Base-by-base conservation (phyloP, 2,329 filamentous ascomycete species). In the Huntiella savannae region DNA sequence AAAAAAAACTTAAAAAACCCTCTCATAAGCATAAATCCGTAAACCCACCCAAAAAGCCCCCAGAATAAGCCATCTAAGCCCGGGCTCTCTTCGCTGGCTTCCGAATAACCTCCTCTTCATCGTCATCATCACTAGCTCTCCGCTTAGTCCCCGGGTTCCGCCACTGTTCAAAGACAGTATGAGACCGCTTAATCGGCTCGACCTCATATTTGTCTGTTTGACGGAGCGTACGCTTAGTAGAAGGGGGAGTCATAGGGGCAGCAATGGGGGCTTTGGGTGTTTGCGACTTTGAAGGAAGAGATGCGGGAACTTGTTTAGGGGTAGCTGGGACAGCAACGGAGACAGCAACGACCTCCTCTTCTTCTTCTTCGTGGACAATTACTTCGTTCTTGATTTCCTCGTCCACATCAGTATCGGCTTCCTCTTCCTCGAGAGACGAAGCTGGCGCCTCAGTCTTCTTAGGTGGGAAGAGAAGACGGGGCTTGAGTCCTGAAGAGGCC, bases 401-500 rank as follows among this genome's bases (percentile, higher is more conserved):
- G 53, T 77, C 73, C 37, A 75, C 66, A 54, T 78, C 69, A 33
- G 74, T 74, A 49, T 62, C 58, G 4, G 71, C 71, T 55, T 82
- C 75, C 45, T 77, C 74, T 45, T 76, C 69, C 43, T 75, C 69
- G 1, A 66, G 59, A 22, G 63, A 57, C 48, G 63, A 61, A 54
- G 56, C 60, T 54, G 57, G 63, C 53, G 67, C 67, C 52, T 67
- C 68, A 3, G 48, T 5, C 40, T 47, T 49, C 51, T 64, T 64
- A 36, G 63, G 60, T 3, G 76, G 73, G 62, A 84, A 87, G 5
- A 87, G 69, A 6, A 84, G 70, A 33, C 79, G 75, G 11, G 81
- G 81, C 60, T 81, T 79, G 57, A 86, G 68, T 1, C 71, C 66
- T n/a, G 78, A 77, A 49, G 79, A 75, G 17, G 77, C 80, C 57